These are phyloP conservation scores for Pseudevernia furfuracea DNA, from an alignment of 495 filamentous ascomycete species.

Conservation along the genomic window DNA sequence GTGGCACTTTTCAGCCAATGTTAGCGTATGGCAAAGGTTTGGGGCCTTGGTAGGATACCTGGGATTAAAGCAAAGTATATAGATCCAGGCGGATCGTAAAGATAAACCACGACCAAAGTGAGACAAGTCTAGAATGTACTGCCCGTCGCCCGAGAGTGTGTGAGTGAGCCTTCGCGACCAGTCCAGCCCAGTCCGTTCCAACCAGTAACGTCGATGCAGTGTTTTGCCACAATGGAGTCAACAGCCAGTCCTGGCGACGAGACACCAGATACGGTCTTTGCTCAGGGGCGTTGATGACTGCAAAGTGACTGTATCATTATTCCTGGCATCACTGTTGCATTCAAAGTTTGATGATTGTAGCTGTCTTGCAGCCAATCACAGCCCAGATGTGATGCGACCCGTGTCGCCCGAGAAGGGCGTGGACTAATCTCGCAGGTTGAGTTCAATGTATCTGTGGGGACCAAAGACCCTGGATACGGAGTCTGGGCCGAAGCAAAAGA, in stretches of 20 bases:
- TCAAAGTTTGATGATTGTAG: not conserved
- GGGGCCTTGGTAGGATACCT: too few relatives aligned
- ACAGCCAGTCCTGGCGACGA: not conserved
- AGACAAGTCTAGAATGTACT: not conserved
- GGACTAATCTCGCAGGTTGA: not conserved
- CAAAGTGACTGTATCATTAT: not conserved
- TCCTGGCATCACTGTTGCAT: not conserved
- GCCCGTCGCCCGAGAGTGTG: too few relatives aligned
- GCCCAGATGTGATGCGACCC: not conserved
- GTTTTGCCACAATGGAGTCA: not conserved
- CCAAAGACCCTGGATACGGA: not conserved
- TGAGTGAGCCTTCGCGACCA: not conserved
- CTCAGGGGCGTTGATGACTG: not conserved
- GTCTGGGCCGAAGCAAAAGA: not conserved
- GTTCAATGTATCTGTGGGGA: not conserved
- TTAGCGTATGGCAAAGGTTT: not conserved
- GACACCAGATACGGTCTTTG: not conserved
- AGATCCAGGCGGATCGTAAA: not conserved
- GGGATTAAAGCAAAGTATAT: not conserved
- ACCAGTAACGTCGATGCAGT: not conserved
- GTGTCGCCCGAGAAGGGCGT: not conserved
- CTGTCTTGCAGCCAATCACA: not conserved
- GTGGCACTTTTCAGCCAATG: conserved; percentile 3
- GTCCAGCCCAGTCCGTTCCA: not conserved
- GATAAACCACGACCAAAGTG: not conserved